Percentiles rank a stretch among this genome's conserved stretches.
Conservation (phyloP, 2,329 filamentous ascomycete genomes). For the Ophiostoma piceae region DNA sequence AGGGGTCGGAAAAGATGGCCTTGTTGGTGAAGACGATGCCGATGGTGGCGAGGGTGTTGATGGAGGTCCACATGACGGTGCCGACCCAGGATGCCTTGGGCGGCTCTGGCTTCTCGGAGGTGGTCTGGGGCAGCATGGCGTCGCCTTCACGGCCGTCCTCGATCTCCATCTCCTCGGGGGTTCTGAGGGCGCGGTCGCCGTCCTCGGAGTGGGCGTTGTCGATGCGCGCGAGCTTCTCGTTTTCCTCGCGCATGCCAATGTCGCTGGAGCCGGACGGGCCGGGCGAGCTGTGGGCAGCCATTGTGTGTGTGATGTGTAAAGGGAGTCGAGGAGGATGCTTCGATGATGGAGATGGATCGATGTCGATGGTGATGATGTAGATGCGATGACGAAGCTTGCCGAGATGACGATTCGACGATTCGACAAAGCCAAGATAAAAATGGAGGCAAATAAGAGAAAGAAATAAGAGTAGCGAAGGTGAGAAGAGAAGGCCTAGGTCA, state of each 20-base stretch:
- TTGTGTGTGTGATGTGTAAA: slow-evolving; percentile 21
- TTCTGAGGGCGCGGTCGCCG: slow-evolving; percentile 32
- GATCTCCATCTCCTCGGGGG: slow-evolving; percentile 37
- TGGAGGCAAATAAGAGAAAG: not conserved
- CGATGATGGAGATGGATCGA: not conserved
- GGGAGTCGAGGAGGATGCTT: not conserved
- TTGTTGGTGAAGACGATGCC: slow-evolving; percentile 67
- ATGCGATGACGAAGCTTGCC: not conserved
- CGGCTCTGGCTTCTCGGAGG: slow-evolving; percentile 35
- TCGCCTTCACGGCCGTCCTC: slow-evolving; percentile 39
- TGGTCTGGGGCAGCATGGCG: slow-evolving; percentile 36
- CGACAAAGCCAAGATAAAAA: not conserved
- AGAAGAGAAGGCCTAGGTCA: not conserved
- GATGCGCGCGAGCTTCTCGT: slow-evolving; percentile 33
- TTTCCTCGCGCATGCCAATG: slow-evolving; percentile 31
- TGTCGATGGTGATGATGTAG: not conserved
- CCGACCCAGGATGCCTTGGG: slow-evolving; percentile 36
- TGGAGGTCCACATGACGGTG: slow-evolving; percentile 50
- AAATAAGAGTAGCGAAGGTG: not conserved
- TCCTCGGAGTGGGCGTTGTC: slow-evolving; percentile 33
- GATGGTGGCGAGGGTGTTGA: slow-evolving; percentile 59
- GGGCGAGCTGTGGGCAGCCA: slow-evolving; percentile 32
- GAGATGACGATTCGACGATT: not conserved
- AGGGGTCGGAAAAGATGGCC: slow-evolving; percentile 60
- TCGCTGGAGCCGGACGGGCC: slow-evolving; percentile 36